Conservation (phyloP, 768 basidiomycete genomes). For the Rhodotorula taiwanensis region DNA sequence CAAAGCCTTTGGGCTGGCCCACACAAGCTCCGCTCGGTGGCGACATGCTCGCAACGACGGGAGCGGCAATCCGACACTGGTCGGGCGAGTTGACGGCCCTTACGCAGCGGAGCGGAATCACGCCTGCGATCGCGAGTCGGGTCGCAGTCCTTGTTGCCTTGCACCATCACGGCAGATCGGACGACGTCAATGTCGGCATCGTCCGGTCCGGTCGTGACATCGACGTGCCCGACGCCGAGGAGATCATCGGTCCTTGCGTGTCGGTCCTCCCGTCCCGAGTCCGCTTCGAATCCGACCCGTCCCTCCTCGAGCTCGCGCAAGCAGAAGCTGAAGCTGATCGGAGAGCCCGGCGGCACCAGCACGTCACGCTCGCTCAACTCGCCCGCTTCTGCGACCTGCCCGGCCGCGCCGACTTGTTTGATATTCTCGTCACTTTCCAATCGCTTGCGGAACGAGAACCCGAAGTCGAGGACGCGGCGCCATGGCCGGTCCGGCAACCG, state of each 20-base stretch:
- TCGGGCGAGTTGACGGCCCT: constrained; percentile 17
- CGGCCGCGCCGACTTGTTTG: constrained; percentile 26
- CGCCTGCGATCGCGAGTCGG: constrained; percentile 33
- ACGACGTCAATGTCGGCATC: constrained; percentile 27
- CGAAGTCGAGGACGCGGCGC: constrained; percentile 4
- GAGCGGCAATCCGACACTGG: constrained; percentile 18
- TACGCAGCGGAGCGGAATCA: constrained; percentile 22
- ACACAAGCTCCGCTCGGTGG: constrained; percentile 10
- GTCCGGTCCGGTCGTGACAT: constrained; percentile 33
- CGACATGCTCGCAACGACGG: constrained; percentile 30
- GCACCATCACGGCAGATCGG: constrained; percentile 1
- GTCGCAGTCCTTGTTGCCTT: constrained; percentile 33
- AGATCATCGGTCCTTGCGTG: constrained; percentile 35
- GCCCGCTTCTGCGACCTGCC: constrained; percentile 6
- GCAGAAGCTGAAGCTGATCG: constrained; percentile 26
- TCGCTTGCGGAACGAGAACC: constrained; percentile 29
- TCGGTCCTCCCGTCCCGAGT: constrained; percentile 34
- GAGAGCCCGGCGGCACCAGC: constrained; percentile 28
- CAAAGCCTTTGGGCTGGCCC: constrained; percentile 24
- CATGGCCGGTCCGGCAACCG: constrained; percentile 34
- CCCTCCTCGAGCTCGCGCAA: constrained; percentile 18
- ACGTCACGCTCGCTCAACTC: constrained; percentile 29
- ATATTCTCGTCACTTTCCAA: constrained; percentile 36
- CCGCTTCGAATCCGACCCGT: constrained; percentile 6
- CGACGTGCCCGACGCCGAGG: constrained; percentile 30